phyloP scores from a whole-genome alignment of 768 basidiomycete genomes.

The Neoboletus magnificus region DNA sequence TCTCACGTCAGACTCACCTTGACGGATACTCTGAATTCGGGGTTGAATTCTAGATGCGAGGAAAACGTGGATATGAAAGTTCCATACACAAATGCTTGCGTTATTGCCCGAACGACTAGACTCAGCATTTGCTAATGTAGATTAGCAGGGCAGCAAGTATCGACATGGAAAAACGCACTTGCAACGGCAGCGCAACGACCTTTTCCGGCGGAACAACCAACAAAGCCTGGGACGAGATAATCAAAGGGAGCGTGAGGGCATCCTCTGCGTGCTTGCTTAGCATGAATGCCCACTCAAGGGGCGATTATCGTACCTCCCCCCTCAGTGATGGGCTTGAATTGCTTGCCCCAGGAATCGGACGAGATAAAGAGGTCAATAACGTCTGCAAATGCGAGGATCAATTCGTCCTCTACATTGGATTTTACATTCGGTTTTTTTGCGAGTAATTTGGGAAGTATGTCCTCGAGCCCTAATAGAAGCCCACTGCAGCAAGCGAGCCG shows the following conservation, averaged over 20 bases:
- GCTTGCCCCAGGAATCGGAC: conserved; percentile 57
- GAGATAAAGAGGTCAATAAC: conserved; percentile 58
- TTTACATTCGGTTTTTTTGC: conserved; percentile 32
- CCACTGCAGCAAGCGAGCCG: conserved; percentile 63
- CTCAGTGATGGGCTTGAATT: conserved; percentile 57
- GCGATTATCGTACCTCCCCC: conserved; percentile 34
- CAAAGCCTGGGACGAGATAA: conserved; percentile 59
- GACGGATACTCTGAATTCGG: conserved; percentile 20
- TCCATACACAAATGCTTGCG: conserved; percentile 54
- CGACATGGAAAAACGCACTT: conserved; percentile 33
- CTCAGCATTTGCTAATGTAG: conserved; percentile 24
- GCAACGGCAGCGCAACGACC: conserved; percentile 59
- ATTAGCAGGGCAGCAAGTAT: conserved; percentile 15
- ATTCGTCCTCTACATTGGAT: conserved; percentile 56
- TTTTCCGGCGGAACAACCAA: conserved; percentile 52
- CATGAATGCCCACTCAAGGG: background rate
- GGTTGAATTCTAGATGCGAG: conserved; percentile 28
- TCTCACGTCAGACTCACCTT: conserved; percentile 5
- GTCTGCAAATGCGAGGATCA: conserved; percentile 69
- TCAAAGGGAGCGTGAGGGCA: conserved; percentile 42
- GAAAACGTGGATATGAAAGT: conserved; percentile 48
- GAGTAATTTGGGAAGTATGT: conserved; percentile 37
- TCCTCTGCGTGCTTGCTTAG: conserved; percentile 34
- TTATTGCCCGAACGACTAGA: conserved; percentile 45
- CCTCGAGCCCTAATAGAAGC: conserved; percentile 61